phyloP scores from a whole-genome alignment of 2,329 filamentous ascomycete genomes.

The Ophiognomonia clavigignenti-juglandacearum region DNA sequence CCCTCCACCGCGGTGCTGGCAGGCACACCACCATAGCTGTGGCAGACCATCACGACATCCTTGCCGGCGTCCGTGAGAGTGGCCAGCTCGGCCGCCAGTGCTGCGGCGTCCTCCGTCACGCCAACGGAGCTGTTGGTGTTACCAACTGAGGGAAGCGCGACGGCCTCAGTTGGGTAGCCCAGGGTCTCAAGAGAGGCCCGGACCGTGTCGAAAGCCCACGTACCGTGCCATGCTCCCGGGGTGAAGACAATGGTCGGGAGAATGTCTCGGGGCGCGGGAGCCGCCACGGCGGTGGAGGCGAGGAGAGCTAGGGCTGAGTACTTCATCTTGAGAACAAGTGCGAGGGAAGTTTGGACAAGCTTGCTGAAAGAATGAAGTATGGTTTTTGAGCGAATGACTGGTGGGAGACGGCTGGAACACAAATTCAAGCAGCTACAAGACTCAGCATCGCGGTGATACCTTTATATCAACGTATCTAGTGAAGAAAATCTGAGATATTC shows the following conservation, averaged over 20 bases:
- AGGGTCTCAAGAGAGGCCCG: conserved; percentile 24
- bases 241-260: conserved; percentile 28
- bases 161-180: conserved; percentile 28
- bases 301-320: conserved; percentile 1
- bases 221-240: conserved; percentile 34
- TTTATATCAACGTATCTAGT: too few relatives aligned
- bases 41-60: conserved; percentile 14
- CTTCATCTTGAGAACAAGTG: not conserved
- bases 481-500: too few relatives aligned
- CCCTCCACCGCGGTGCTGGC: conserved; percentile 10
- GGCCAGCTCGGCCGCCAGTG: conserved; percentile 4
- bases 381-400: too few relatives aligned
- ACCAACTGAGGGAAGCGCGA: conserved; percentile 28
- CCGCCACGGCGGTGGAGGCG: conserved; percentile 1
- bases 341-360: too few relatives aligned
- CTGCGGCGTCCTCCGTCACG: conserved; percentile 12
- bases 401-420: too few relatives aligned
- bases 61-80: conserved; percentile 8
- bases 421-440: too few relatives aligned
- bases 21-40: conserved; percentile 14
- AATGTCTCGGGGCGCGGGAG: not conserved
- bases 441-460: too few relatives aligned
- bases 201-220: conserved; percentile 26
- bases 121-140: conserved; percentile 23
- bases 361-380: too few relatives aligned